Evolutionary conservation across 1,284 basidiomycete genomes (phyloP), one percentile per base, ranked within the genome.

Genomic region (Ceraceosorus guamensis): DNA sequence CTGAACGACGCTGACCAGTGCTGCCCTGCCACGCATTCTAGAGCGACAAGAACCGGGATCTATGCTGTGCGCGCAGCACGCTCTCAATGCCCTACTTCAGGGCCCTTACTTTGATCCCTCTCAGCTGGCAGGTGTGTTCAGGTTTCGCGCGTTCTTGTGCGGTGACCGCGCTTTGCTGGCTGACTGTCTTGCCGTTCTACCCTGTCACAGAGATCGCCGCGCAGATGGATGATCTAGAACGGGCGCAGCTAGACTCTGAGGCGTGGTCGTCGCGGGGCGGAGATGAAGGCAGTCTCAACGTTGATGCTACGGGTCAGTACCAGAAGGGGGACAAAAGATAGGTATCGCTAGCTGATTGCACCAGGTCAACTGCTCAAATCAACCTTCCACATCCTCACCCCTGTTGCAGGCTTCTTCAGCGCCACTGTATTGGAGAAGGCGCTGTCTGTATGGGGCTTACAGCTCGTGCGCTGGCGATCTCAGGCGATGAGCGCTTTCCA

Each of bases 41-140:
- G 66, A 75, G 53, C 56, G 59, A 1, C 73, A 75, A 48, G 72
- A 75, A 24, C 49, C 47, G 3, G 73, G 73, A 0, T 71, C 67
- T 31, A 75, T 75, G 73, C 66, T 75, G 18, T 75, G 73, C 52
- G 73, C 73, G 0, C 73, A 75, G 59, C 73, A 75, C 50, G 68
- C 68, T 0, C 62, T 75, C 56, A 75, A 75, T 48, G 59, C 61
- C 0, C 55, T 75, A 0, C 61, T 75, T 1, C 73, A 75, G 52
- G 71, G 69, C 3, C 59, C 69, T 30, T 71, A 67, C 57, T 74
- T 67, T 50, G 73, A 75, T 52, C 62, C 73, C 1, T 61, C 63
- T 0, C 73, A 75, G 50, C 65, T 75, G 7, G 63, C 62, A 13
- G 39, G 16, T 53, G 32, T 30, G 52, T 53, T 10, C 8, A 6